Conservation (phyloP, 2,329 filamentous ascomycete species). For the Diaporthe helianthi region DNA sequence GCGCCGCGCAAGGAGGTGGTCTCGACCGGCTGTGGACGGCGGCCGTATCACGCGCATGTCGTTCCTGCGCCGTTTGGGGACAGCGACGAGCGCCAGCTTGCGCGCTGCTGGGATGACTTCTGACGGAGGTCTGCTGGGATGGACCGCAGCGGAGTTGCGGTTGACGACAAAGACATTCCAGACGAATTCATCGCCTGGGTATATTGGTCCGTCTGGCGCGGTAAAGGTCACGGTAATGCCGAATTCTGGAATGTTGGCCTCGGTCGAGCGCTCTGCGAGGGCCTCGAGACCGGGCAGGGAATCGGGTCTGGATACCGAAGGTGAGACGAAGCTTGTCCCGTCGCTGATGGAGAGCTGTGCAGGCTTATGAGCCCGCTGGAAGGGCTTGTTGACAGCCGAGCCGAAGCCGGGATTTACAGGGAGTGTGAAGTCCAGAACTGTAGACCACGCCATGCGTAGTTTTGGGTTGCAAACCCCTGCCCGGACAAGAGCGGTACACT, state of each 20-base stretch:
- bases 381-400: slow-evolving; percentile 57
- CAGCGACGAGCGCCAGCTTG: slow-evolving; percentile 73
- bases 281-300: slow-evolving; percentile 66
- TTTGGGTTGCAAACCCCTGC: slow-evolving; percentile 65
- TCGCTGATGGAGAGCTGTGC: slow-evolving; percentile 69
- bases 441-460: slow-evolving; percentile 72
- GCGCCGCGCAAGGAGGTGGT: slow-evolving; percentile 45
- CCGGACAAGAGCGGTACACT: slow-evolving; percentile 62
- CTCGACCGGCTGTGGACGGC: slow-evolving; percentile 58
- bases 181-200: slow-evolving; percentile 70
- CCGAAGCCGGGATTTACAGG: slow-evolving; percentile 70
- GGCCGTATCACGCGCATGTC: slow-evolving; percentile 61
- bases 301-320: slow-evolving; percentile 65
- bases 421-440: slow-evolving; percentile 71
- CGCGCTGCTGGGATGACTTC: slow-evolving; percentile 53
- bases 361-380: slow-evolving; percentile 67
- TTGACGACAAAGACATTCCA: slow-evolving; percentile 83
- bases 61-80: slow-evolving; percentile 69
- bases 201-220: slow-evolving; percentile 62
- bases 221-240: slow-evolving; percentile 80
- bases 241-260: slow-evolving; percentile 62
- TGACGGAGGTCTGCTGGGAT: slow-evolving; percentile 42
- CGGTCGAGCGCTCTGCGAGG: slow-evolving; percentile 51
- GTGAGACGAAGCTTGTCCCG: slow-evolving; percentile 62
- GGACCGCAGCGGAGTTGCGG: slow-evolving; percentile 53